These are phyloP conservation scores for Thalia dealbata DNA, from an alignment of 176 grass and related monocot genomes.

Conservation along the genomic window DNA sequence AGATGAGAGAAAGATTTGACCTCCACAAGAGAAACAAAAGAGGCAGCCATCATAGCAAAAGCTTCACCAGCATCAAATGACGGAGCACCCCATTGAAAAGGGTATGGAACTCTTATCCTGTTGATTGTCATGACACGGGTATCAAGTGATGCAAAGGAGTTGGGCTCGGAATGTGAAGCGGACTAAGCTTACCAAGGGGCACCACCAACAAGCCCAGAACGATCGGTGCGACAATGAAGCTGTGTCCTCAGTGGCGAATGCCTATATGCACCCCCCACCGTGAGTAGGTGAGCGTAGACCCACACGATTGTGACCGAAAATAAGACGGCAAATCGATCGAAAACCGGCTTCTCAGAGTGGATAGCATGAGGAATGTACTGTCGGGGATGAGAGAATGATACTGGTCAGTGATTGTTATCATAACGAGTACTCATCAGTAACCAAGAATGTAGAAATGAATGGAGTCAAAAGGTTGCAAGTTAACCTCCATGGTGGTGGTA, in stretches of 20 bases:
- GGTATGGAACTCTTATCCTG: conserved; percentile 15
- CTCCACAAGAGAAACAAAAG: conserved; percentile 10
- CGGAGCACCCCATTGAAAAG: conserved; percentile 14
- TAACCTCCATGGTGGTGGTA: not conserved
- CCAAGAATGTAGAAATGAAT: not conserved
- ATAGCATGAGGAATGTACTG: conserved; percentile 75
- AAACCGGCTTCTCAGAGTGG: conserved; percentile 49
- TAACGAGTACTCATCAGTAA: not conserved
- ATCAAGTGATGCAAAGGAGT: not conserved
- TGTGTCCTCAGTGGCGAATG: conserved; percentile 76
- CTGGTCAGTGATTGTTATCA: not conserved
- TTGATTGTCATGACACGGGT: not conserved
- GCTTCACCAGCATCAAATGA: conserved; percentile 14
- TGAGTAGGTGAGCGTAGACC: conserved; percentile 88
- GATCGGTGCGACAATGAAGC: conserved; percentile 89
- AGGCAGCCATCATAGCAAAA: conserved; percentile 12
- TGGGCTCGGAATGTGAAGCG: not conserved
- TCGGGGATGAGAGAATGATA: conserved; percentile 15
- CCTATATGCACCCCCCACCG: conserved; percentile 84
- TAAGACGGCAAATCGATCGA: conserved; percentile 86
- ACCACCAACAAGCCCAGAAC: conserved; percentile 76
- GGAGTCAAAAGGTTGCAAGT: not conserved
- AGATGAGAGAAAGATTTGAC: not conserved
- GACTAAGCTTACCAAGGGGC: conserved; percentile 52
- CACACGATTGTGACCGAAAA: conserved; percentile 85